Base-by-base conservation (phyloP, 495 filamentous ascomycete genomes). In the Pseudevernia furfuracea region DNA sequence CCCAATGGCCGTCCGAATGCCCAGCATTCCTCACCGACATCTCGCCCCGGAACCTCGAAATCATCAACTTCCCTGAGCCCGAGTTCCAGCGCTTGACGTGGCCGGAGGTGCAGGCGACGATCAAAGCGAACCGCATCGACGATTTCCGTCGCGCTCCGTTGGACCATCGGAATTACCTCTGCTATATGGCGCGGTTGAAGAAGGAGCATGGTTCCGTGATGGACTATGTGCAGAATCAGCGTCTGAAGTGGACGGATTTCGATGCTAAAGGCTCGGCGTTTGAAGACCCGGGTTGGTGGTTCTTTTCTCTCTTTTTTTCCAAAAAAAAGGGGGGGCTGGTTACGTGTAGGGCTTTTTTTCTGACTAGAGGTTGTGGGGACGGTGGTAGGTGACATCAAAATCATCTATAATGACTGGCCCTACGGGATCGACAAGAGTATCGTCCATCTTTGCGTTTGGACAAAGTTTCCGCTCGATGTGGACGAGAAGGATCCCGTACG, bases 361-460 rank as follows among this genome's bases (percentile, higher is more conserved):
- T 65, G 34, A 41, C 4, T 0, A 11, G 21, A 44, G 21, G 41
- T 43, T 57, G 21, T 23, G 46, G 9, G 23, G 57, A 37, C 28
- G 30, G 21, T 48, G 39, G 32, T 59, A 84, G 87, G 86, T 59
- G 88, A 95, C 68, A 71, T 88, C 70, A 89, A 87, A 66, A 84
- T 93, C 46, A 73, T 95, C 25, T 84, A 84, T 75, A 96, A 96
- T 70, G 91, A 96, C 79, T 96, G 91, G 90, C 91, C 91, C 4
- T 96, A 96, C 68, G 91, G 90, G 0, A 77, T 95, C 61, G 89
- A 92, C 64, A 68, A 77, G 39, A 78, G 78, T 62, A 91, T 96
- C 61, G 84, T 91, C 12, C 91, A 96, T 71, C 75, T 95, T 28
- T 89, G 94, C 21, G 83, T 95, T 14, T 96, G 91, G 91, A 92